Conservation (phyloP, 805 yeast genomes). For the Ogataea sp. region DNA sequence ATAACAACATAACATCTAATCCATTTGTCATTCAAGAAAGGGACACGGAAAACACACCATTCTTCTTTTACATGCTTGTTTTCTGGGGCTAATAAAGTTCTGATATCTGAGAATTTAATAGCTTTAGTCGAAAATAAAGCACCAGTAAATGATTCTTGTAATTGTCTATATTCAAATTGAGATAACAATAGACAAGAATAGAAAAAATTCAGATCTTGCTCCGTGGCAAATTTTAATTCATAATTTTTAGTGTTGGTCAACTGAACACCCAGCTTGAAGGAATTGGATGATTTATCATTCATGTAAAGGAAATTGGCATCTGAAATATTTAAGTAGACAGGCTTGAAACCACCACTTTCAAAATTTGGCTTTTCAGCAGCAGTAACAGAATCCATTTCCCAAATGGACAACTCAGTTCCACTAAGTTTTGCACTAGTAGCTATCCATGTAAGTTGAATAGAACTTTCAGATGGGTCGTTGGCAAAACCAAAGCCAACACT, state of each 20-base stretch:
- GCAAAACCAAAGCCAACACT: neutral
- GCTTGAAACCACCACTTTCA: slow-evolving; percentile 33
- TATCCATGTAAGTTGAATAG: no score
- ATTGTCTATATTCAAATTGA: slow-evolving; percentile 47
- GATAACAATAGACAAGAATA: slow-evolving; percentile 43
- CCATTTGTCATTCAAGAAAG: slow-evolving; percentile 53
- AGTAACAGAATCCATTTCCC: slow-evolving; percentile 30
- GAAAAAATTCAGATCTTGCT: slow-evolving; percentile 53
- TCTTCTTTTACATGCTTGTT: slow-evolving; percentile 41
- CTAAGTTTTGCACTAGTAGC: slow-evolving; percentile 23
- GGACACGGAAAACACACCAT: slow-evolving; percentile 52
- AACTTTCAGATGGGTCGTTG: no score
- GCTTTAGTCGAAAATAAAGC: slow-evolving; percentile 54
- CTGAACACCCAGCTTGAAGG: slow-evolving; percentile 36
- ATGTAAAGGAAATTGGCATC: slow-evolving; percentile 29
- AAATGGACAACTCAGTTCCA: slow-evolving; percentile 48
- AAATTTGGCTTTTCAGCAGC: slow-evolving; percentile 19
- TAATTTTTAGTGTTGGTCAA: slow-evolving; percentile 40
- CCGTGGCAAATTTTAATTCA: slow-evolving; percentile 42
- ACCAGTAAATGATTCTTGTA: slow-evolving; percentile 60
- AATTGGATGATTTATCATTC: slow-evolving; percentile 3
- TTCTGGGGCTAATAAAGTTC: slow-evolving; percentile 45
- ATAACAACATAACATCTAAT: slow-evolving; percentile 43
- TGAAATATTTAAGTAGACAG: slow-evolving; percentile 44
- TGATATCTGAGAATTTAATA: slow-evolving; percentile 45